These are phyloP conservation scores for Thalassiosira hispida DNA, from an alignment of 352 stramenopile species.

Conservation along the genomic window DNA sequence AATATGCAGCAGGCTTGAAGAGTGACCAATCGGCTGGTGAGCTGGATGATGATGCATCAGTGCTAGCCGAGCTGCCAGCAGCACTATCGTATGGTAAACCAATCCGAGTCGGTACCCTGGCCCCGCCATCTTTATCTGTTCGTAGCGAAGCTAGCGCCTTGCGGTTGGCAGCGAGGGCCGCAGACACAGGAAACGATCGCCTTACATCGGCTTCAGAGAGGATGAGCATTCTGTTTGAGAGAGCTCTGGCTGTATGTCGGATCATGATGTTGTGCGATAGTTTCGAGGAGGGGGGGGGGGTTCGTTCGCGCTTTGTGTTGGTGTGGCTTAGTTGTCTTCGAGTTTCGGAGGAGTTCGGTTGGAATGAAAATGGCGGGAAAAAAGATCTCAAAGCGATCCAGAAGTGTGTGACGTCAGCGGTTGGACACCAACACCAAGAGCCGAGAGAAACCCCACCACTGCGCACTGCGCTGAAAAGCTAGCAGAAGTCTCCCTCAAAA, in stretches of 20 bases:
- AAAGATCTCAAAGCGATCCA: background rate
- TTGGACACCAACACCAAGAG: no score
- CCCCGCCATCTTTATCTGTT: constrained; percentile 45
- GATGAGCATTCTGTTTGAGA: constrained; percentile 63
- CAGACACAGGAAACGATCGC: constrained; percentile 57
- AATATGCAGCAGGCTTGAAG: constrained; percentile 80
- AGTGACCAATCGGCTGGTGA: constrained; percentile 69
- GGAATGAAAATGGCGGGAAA: background rate
- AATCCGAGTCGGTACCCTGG: constrained; percentile 62
- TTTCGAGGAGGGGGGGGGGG: no score
- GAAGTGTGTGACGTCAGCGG: background rate
- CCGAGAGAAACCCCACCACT: no score
- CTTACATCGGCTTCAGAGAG: constrained; percentile 68
- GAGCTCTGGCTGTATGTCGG: constrained; percentile 19
- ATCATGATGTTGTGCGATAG: no score
- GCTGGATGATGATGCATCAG: background rate
- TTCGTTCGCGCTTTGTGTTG: no score
- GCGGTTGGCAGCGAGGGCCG: constrained; percentile 71
- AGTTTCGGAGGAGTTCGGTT: no score
- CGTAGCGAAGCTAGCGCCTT: constrained; percentile 57
- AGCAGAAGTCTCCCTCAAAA: no score
- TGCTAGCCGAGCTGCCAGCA: background rate
- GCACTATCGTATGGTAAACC: constrained; percentile 51
- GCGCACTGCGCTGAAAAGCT: no score
- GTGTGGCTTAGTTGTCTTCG: no score